phyloP scores from a whole-genome alignment of 495 filamentous ascomycete species.

The Chaetomium tenue region DNA sequence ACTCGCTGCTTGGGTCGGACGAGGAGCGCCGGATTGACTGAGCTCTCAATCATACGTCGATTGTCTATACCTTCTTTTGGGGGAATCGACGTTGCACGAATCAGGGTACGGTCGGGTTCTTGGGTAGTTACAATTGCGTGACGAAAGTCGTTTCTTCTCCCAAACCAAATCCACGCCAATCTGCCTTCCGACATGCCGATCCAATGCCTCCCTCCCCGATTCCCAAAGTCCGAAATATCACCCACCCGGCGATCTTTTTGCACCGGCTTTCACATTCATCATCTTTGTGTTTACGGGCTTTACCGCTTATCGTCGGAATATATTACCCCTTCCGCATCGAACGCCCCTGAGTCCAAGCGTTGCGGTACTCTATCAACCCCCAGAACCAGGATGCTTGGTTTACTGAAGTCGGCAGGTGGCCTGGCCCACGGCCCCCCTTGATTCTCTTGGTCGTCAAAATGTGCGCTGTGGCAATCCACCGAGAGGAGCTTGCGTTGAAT shows the following conservation, averaged over 20 bases:
- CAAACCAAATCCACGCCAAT: neutral
- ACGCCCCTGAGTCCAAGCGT: too few species aligned
- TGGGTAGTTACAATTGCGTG: neutral
- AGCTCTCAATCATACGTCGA: neutral
- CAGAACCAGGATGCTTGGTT: too few species aligned
- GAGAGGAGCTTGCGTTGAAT: too few species aligned
- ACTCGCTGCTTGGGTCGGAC: conserved; percentile 39
- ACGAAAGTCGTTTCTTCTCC: neutral
- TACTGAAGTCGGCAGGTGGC: too few species aligned
- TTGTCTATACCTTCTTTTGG: neutral
- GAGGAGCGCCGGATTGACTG: conserved; percentile 40
- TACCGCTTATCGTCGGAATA: conserved; percentile 48
- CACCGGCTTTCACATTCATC: neutral
- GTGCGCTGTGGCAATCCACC: too few species aligned
- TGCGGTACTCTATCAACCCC: too few species aligned
- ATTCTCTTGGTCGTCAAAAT: too few species aligned
- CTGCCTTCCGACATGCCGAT: neutral
- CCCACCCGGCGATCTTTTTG: neutral
- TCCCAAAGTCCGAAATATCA: neutral
- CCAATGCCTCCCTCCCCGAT: neutral
- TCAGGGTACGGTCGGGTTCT: neutral
- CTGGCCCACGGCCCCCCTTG: too few species aligned
- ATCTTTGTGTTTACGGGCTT: conserved; percentile 38
- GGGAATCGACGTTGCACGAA: neutral
- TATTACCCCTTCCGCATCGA: too few species aligned